Evolutionary conservation across 2,329 filamentous ascomycete genomes (phyloP), one percentile per base, ranked within the genome.

Genomic region (Calonectria leucothoes): DNA sequence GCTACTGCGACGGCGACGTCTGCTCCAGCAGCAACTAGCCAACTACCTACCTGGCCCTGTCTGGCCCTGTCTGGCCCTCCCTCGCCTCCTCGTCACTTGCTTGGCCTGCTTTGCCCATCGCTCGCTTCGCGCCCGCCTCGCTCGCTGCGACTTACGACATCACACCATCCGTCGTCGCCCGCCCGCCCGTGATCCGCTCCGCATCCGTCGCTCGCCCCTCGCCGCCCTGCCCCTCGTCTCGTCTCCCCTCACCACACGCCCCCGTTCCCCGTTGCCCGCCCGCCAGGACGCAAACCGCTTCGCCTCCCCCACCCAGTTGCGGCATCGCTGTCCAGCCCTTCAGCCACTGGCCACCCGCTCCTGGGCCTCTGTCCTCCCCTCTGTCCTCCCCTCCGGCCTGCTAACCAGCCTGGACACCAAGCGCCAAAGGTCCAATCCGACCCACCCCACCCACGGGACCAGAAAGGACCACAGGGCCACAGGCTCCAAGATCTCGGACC

Each of bases 401-500:
- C 67, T 48, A 67, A 63, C 66, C 71, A 69, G 64, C 51, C 66
- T 71, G 72, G 74, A 75, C 71, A 75, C 77, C 77, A 77, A 66
- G 64, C 74, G 70, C 76, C 77, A 74, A 67, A 74, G 68, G 74
- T 73, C 71, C 77, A 78, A 74, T 74, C 77, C 51, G 78, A 77
- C 76, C 79, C 79, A 79, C 79, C 72, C 79, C 79, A 76, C 78
- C 77, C 72, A 79, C 77, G 66, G 76, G 67, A 76, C 73, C 73
- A 77, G 69, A 70, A 59, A 78, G 76, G 75, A 74, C 78, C 74
- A 80, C 77, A 79, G 75, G 76, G 75, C 79, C 79, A 77, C 77
- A 75, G 76, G 79, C 78, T 81, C 79, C 77, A 80, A 80, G 79
- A 81, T 80, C 79, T 81, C 75, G 78, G 79, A 81, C 75, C 79